phyloP scores from a whole-genome alignment of 116 monocot species.

The Cymodocea nodosa region DNA sequence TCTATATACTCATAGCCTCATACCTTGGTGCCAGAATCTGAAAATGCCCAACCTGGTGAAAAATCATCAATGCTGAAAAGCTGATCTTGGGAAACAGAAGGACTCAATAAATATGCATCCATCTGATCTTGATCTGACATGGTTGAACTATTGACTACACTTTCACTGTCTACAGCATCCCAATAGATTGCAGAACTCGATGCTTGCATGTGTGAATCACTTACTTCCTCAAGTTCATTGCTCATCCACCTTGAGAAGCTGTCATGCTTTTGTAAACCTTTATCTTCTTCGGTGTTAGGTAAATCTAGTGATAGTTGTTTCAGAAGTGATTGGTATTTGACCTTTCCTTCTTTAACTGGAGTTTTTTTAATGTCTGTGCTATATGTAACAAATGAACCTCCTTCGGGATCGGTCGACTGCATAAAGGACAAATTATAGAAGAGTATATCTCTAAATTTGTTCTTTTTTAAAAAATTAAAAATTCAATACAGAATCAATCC shows the following conservation, averaged over 20 bases:
- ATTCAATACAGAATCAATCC: no score
- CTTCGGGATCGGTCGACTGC: conserved; percentile 15
- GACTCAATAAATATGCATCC: conserved; percentile 56
- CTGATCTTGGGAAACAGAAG: conserved; percentile 80
- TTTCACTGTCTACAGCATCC: conserved; percentile 39
- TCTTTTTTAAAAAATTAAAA: no score
- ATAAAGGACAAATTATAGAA: neutral
- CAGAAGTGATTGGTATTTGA: conserved; percentile 22
- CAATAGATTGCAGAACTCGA: conserved; percentile 44
- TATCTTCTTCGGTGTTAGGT: conserved; percentile 24
- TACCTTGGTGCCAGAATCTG: conserved; percentile 58
- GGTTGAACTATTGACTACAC: conserved; percentile 33
- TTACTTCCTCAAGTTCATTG: conserved; percentile 68
- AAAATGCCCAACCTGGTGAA: conserved; percentile 62
- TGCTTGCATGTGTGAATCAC: conserved; percentile 33
- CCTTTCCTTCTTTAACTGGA: conserved; percentile 15
- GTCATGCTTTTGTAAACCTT: conserved; percentile 68
- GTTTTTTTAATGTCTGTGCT: conserved; percentile 11
- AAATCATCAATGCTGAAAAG: conserved; percentile 87
- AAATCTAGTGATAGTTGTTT: conserved; percentile 50
- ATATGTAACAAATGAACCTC: conserved; percentile 16
- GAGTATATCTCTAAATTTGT: no score
- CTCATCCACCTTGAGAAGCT: conserved; percentile 95
- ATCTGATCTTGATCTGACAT: conserved; percentile 40
- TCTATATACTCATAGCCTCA: neutral